phyloP scores from a whole-genome alignment of 2,329 filamentous ascomycete species.

The Pseudocercospora vitis region DNA sequence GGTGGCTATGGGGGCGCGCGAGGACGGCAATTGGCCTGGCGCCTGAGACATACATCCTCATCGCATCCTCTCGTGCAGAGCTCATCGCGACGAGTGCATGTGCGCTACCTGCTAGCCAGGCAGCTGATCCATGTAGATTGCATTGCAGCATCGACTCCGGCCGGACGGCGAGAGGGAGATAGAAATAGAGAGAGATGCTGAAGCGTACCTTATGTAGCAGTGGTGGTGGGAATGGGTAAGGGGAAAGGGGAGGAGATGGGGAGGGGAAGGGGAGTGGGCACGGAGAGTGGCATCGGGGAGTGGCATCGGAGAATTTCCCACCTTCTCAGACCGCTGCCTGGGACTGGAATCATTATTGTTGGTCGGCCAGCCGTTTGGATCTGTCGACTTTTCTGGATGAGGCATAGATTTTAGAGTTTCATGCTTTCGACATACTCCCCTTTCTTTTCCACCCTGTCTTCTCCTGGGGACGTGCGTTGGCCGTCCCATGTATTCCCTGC shows the following conservation, averaged over 20 bases:
- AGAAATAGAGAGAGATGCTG: too few species aligned
- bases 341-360: not conserved
- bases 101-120: constrained; percentile 8
- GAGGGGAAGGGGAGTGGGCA: too few species aligned
- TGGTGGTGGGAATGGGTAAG: not conserved
- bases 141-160: constrained; percentile 4
- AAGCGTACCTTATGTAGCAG: not conserved
- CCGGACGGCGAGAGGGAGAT: too few species aligned
- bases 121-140: constrained; percentile 10
- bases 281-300: too few species aligned
- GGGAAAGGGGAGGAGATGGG: not conserved
- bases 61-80: constrained; percentile 1
- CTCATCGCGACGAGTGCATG: constrained; percentile 1
- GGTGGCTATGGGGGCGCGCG: not conserved
- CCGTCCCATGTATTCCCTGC: not conserved
- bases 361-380: not conserved
- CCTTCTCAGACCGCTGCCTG: too few species aligned
- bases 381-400: not conserved
- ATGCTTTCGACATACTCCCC: too few species aligned
- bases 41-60: constrained; percentile 6
- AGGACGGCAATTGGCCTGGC: constrained; percentile 2
- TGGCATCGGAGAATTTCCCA: constrained; percentile 1
- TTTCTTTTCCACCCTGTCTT: not conserved
- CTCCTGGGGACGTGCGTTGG: constrained; percentile 2
- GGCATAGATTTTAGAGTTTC: constrained; percentile 1